Base-by-base conservation (phyloP, 768 basidiomycete species). In the Lanmaoa rubissima region DNA sequence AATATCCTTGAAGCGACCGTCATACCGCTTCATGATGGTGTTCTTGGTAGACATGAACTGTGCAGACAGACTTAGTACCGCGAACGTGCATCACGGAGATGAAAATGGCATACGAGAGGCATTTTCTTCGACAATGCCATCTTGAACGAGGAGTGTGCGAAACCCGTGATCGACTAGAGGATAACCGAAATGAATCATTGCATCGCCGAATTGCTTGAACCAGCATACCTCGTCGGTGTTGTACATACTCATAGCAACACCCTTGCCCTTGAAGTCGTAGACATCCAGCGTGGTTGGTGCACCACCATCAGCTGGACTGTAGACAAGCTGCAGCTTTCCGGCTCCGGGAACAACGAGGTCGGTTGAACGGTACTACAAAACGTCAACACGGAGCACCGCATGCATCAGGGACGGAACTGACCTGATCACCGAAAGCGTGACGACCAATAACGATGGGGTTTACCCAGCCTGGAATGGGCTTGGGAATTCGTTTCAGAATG, bases 11-110 rank as follows among this genome's bases (percentile, higher is more conserved):
- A 98, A 99, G 32, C 95, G 85, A 43, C 97, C 97, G 68, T 98
- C 97, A 73, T 99, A 99, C 70, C 88, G 94, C 79, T 99, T 96
- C 69, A 96, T 69, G 75, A 96, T 95, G 24, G 93, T 96, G 76
- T 96, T 98, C 79, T 99, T 98, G 41, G 96, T 98, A 12, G 92
- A 94, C 90, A 98, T 85, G 81, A 95, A 98, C 85, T 91, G 44
- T 51, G 16, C 24, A 35, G 3, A 51, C 11, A 32, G 3, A 21
- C 28, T 51, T 41, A 38, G 48, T 43, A 36, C 43, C 32, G n/a
- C n/a, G n/a, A 47, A 55, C 46, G 34, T 49, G 43, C 17, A 12
- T 16, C 49, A 55, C 46, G 49, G 51, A 58, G 24, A 61, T 60
- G 53, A 54, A 54, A 12, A 42, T 31, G 19, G 66, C 79, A n/a